Evolutionary conservation across 345 rosid species (phyloP).

Genomic region (Bruguiera parviflora): DNA sequence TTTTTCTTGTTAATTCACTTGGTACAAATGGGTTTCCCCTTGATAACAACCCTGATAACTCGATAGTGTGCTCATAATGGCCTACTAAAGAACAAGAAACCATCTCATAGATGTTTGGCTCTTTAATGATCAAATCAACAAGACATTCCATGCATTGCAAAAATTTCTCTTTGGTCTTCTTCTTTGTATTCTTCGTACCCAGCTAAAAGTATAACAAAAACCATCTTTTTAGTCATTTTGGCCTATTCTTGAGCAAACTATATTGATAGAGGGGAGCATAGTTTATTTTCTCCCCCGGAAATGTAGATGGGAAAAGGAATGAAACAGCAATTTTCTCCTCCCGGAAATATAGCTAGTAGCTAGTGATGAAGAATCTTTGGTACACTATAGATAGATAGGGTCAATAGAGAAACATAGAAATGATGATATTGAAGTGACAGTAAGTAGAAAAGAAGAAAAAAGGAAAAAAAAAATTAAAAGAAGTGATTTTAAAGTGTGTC

Average conservation of each 20-base stretch:
- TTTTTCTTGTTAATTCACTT: constrained; percentile 12
- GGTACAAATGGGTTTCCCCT: neutral
- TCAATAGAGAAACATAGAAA: constrained; percentile 22
- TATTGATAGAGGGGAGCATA: neutral
- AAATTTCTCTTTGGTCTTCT: neutral
- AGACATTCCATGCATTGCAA: neutral
- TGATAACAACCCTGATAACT: neutral
- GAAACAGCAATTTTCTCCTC: constrained; percentile 20
- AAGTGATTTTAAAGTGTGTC: constrained; percentile 36
- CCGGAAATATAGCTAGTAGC: constrained; percentile 39
- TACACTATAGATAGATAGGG: neutral
- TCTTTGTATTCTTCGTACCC: neutral
- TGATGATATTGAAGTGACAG: constrained; percentile 6
- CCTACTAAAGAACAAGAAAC: constrained; percentile 2
- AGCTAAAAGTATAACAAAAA: constrained; percentile 3
- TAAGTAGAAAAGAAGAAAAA: constrained; percentile 10
- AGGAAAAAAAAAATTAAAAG: constrained; percentile 14
- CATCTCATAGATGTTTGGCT: neutral
- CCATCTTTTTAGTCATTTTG: neutral
- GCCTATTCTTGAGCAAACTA: neutral
- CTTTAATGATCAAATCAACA: neutral
- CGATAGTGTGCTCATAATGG: neutral
- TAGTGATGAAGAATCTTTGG: constrained; percentile 4
- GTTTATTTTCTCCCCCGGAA: neutral
- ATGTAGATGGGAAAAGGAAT: neutral